Base-by-base conservation (phyloP, 2,329 filamentous ascomycete genomes). In the Bretziella fagacearum region DNA sequence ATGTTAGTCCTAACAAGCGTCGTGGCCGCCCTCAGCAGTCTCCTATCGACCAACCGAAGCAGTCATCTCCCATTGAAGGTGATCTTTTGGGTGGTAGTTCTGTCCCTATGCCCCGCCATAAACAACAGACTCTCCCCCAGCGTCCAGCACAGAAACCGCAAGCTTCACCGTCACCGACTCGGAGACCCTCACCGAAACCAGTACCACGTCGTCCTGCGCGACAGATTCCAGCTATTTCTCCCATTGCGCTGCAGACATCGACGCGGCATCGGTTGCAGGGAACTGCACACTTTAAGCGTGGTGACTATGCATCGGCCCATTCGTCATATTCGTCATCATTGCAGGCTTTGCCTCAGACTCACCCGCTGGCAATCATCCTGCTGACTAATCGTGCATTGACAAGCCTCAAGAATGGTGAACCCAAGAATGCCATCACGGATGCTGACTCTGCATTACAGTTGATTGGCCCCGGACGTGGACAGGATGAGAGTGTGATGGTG, bases 381-480 rank as follows among this genome's bases (percentile, higher is more conserved):
- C 75, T 93, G 18, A 89, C 84, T 55, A 98, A 98, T 59, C 84
- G 85, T 46, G 83, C 91, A 3, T 69, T 96, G 53, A 95, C 89
- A 1, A 80, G 81, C 3, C 69, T 96, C 48, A 96, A 96, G 62
- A 89, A 82, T 0, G 91, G 91, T 40, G 85, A 93, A 55, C 83
- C 89, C 0, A 94, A 93, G 60, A 75, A 81, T 49, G 86, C 89
- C 1, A 77, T 96, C 15, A 68, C 73, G 1, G 89, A 98, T 59
- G 84, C 87, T 7, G 86, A 96, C 56, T 70, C 73, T 2, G 86
- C 85, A 1, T 65, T 98, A 17, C 66, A 69, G 11, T 67, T 94
- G 33, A 94, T 98, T 52, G 91, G 91, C 0, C 68, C 78, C 0
- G 73, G 75, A 2, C 80, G 77, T 52, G 91, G 91, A 3, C 79